Evolutionary conservation across 805 yeast species (phyloP), one percentile per base, ranked within the genome.

Genomic region (Metschnikowia borealis): DNA sequence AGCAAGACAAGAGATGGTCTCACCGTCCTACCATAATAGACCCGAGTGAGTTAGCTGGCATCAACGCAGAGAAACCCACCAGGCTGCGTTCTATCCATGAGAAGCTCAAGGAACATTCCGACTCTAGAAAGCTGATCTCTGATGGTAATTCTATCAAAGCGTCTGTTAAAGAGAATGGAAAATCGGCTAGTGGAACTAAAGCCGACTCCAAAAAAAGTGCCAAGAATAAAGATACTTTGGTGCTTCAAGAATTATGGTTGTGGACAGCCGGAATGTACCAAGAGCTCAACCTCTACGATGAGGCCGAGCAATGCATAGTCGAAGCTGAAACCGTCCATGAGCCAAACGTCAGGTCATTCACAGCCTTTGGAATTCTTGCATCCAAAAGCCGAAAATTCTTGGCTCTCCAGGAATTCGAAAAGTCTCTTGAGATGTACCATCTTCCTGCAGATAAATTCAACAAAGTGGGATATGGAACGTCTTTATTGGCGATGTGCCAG

Each of bases 241-340:
- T 81, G 8, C 62, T 83, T 42, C 89, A 84, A 58, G 73, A 74
- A 33, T 61, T 88, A 21, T 90, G 97, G 96, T 63, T 90, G 45
- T 81, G 89, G 80, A 76, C 88, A 0, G 77, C 89, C 0, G 75
- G 77, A 35, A 68, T 89, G 26, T 89, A 88, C 62, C 69, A 79
- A 58, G 78, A 79, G 51, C 74, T 79, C 5, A 83, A 79, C 1
- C 64, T 79, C 37, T 54, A 69, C 1, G 75, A 70, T 2, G 95
- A 89, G 47, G 82, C 91, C 1, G 83, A 82, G 58, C 82, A 79
- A 51, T 85, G 96, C 43, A 75, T 89, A 4, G 74, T 77, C 6
- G 96, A 89, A 64, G 89, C 95, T 1, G 84, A 79, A 50, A 65
- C 73, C 1, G 71, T 76, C 2, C 68, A 60, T 46, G 70, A 71